Evolutionary conservation across 2,329 filamentous ascomycete genomes (phyloP).

Genomic region (Neonectria faginata): DNA sequence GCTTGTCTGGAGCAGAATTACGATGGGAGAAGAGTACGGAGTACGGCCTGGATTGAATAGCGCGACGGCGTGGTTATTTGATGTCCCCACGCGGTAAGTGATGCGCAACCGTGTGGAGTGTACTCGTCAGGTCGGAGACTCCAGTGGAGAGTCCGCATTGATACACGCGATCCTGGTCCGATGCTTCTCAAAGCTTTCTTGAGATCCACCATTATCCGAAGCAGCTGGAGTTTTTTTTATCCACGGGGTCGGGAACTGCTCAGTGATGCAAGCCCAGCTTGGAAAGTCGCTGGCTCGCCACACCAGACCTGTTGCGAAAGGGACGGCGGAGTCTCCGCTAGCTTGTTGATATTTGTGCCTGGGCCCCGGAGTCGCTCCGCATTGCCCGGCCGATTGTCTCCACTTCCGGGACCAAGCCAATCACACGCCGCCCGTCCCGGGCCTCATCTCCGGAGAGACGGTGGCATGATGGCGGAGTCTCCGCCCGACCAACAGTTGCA

Average conservation of each 20-base stretch:
- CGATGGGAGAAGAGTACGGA: background rate
- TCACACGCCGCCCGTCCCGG: background rate
- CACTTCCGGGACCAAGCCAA: background rate
- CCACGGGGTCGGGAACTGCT: too few relatives aligned
- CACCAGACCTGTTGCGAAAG: background rate
- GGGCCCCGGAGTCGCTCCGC: background rate
- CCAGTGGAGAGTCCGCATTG: background rate
- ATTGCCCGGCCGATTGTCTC: background rate
- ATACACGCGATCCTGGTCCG: background rate
- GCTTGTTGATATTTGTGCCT: background rate
- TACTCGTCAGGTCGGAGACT: background rate
- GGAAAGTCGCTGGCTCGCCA: background rate
- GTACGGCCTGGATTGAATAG: background rate
- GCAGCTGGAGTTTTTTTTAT: background rate
- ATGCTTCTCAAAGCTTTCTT: background rate
- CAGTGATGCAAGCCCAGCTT: background rate
- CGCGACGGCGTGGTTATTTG: background rate
- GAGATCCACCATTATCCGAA: background rate
- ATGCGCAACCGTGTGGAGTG: background rate
- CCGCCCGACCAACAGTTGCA: background rate
- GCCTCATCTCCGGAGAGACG: background rate
- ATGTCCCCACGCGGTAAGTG: background rate
- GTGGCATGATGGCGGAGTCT: slow-evolving; percentile 17
- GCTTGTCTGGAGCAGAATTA: background rate
- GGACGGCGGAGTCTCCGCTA: background rate